Conservation (phyloP, 2,329 filamentous ascomycete genomes). For the Didymella keratinophila region DNA sequence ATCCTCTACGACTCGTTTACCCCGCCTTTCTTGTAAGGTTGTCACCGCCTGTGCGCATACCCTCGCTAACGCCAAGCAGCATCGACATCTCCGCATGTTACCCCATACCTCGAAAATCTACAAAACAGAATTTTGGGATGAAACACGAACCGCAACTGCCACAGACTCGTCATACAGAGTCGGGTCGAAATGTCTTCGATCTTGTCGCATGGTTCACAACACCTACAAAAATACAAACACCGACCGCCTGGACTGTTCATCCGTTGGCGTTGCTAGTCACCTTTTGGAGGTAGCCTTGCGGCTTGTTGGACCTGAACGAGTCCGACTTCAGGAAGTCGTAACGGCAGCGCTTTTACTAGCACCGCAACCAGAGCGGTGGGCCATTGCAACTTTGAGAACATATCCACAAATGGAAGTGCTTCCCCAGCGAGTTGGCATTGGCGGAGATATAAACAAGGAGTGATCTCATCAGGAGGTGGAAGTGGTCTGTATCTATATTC, state of each 20-base stretch:
- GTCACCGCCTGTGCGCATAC: background rate
- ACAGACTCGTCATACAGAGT: background rate
- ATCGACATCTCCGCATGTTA: background rate
- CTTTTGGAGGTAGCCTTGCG: background rate
- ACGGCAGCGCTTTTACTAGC: background rate
- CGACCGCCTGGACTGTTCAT: background rate
- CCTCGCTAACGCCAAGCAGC: slow-evolving; percentile 4
- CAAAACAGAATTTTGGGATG: slow-evolving; percentile 13
- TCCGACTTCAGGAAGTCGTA: background rate
- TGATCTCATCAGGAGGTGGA: background rate
- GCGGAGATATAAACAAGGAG: too few relatives aligned
- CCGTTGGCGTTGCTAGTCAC: background rate
- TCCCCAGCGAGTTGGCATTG: background rate
- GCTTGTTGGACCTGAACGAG: background rate
- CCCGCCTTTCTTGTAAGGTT: slow-evolving; percentile 7
- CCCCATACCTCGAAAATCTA: slow-evolving; percentile 6
- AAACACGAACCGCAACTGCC: background rate
- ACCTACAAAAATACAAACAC: background rate
- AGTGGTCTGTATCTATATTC: slow-evolving; percentile 16
- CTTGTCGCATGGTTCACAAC: background rate
- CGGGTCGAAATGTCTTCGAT: background rate
- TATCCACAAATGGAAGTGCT: background rate
- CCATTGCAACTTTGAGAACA: background rate
- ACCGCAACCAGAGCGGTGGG: background rate
- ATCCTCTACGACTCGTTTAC: background rate